These are phyloP conservation scores for Ogataea dorogensis DNA, from an alignment of 805 yeast genomes.

Conservation along the genomic window DNA sequence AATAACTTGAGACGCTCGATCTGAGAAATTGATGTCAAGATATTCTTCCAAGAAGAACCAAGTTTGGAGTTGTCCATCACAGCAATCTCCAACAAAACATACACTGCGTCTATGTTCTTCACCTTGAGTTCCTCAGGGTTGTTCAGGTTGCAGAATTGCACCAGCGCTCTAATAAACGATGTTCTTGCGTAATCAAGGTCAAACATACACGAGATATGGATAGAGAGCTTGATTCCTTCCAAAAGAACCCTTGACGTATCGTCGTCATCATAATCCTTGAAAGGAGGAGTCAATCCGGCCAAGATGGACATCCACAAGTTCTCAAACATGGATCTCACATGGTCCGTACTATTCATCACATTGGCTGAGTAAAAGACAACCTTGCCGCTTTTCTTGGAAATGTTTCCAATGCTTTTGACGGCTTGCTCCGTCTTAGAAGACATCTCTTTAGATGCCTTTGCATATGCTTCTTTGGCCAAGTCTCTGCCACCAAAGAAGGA, in stretches of 20 bases:
- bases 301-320: constrained; percentile 95
- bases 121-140: constrained; percentile 73
- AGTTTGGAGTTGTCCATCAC: constrained; percentile 75
- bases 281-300: constrained; percentile 92
- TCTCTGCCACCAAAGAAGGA: constrained; percentile 69
- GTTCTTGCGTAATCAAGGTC: constrained; percentile 81
- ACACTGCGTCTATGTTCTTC: constrained; percentile 81
- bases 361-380: constrained; percentile 68
- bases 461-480: constrained; percentile 74
- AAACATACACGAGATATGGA: constrained; percentile 80
- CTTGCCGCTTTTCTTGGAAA: constrained; percentile 43
- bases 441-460: constrained; percentile 90
- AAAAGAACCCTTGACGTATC: constrained; percentile 68
- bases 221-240: constrained; percentile 82
- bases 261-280: constrained; percentile 79
- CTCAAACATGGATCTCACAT: constrained; percentile 90
- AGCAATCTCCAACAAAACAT: constrained; percentile 72
- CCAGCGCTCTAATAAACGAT: constrained; percentile 85
- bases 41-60: constrained; percentile 78
- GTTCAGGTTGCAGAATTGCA: constrained; percentile 79
- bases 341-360: constrained; percentile 68
- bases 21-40: constrained; percentile 81
- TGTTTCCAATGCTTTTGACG: constrained; percentile 61
- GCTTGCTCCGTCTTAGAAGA: constrained; percentile 83
- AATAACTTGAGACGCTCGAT: constrained; percentile 86